Conservation (phyloP, 1,284 basidiomycete genomes). For the Austroboletus niveus region DNA sequence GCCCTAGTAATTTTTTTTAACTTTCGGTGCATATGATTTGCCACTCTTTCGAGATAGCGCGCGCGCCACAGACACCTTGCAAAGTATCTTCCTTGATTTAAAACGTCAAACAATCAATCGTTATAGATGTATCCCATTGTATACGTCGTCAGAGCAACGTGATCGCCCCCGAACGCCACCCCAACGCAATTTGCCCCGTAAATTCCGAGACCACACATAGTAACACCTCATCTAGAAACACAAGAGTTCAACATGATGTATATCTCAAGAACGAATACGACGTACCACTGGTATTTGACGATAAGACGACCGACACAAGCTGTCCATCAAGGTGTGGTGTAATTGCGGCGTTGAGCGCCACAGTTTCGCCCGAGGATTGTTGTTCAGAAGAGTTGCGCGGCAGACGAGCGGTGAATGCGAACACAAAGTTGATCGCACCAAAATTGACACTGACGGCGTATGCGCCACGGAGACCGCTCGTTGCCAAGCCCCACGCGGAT, state of each 20-base stretch:
- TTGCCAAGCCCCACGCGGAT: constrained; percentile 41
- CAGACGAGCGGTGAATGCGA: constrained; percentile 11
- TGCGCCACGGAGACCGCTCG: constrained; percentile 42
- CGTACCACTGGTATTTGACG: constrained; percentile 42
- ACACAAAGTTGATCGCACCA: constrained; percentile 18
- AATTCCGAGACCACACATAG: constrained; percentile 21
- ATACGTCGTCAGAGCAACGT: not conserved
- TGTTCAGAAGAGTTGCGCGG: not conserved
- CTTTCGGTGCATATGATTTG: too few species aligned
- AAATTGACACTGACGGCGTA: constrained; percentile 44
- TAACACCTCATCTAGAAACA: constrained; percentile 4
- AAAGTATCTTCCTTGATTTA: too few species aligned
- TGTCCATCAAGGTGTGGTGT: constrained; percentile 28
- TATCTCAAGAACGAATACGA: not conserved
- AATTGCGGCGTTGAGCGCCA: not conserved
- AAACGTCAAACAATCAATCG: too few species aligned
- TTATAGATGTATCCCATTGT: too few species aligned
- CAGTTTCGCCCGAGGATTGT: not conserved
- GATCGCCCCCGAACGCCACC: constrained; percentile 6
- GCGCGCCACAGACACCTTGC: too few species aligned
- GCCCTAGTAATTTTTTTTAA: too few species aligned
- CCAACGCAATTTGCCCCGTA: constrained; percentile 22
- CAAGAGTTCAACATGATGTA: not conserved
- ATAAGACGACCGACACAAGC: constrained; percentile 39
- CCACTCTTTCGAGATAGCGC: too few species aligned